Evolutionary conservation across 805 yeast species (phyloP), one percentile per base, ranked within the genome.

Genomic region (Wickerhamomyces hampshirensis): DNA sequence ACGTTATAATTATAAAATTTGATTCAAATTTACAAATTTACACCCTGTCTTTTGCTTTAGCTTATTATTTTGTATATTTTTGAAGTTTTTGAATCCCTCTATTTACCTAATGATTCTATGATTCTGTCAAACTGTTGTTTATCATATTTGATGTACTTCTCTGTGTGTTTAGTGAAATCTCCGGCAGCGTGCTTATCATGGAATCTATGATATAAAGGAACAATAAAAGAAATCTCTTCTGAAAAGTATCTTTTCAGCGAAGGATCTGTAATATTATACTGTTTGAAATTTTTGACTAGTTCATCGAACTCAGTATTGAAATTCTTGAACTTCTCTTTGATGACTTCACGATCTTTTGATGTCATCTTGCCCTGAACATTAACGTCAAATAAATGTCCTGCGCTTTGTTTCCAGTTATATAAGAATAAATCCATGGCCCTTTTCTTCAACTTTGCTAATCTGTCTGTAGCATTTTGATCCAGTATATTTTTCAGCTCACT

Each of bases 271-370:
- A 87, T 69, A 39, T 73, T 74, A 55, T 77, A 81, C 33, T 69
- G 68, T 49, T 77, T 80, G 53, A 84, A 84, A 38, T 72, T 77
- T 21, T 69, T 70, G 17, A 82, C 72, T 23, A 89, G 74, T 23
- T 76, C 84, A 36, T 93, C 98, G 55, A 93, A 84, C 30, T 80
- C 81, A 19, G 75, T 75, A 56, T 89, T 91, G 63, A 91, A 93
- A 40, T 73, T 80, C 45, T 74, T 75, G 62, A 86, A 87, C 53
- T 85, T 77, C 42, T 93, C 96, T 52, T 91, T 93, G 38, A 87
- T 75, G 33, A 69, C 75, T 36, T 87, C 96, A 44, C 77, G 75
- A 46, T 87, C 95, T 47, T 84, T 83, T n/a, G 77, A 76, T 30
- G 76, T 64, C 44, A 64, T 55, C 45, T 65, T 71, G 24, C 72